Base-by-base conservation (phyloP, 2,329 filamentous ascomycete genomes). In the Diaporthe longicolla region DNA sequence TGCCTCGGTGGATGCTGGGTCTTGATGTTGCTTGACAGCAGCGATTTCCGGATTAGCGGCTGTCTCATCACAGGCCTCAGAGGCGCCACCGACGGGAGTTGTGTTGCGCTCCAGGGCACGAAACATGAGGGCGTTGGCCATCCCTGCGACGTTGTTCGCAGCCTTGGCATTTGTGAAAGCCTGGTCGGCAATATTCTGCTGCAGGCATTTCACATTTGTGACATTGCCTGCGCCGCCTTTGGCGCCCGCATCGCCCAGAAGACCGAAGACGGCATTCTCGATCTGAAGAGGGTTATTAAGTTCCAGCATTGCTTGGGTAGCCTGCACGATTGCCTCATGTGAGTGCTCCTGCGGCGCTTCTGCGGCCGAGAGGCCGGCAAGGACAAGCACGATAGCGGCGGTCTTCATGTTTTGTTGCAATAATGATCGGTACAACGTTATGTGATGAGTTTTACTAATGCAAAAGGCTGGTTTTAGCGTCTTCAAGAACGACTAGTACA, bases 281-380 rank as follows among this genome's bases (percentile, higher is more conserved):
- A 89, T 88, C 10, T 84, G 79, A 72, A 84, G 83, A 0, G 87
- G 87, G 79, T 89, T 86, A 78, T 88, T 78, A 66, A 81, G 77
- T 8, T 80, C 70, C 50, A 89, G 77, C 55, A 82, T 79, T 10
- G 78, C 79, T 73, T 83, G 81, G 71, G 86, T 84, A 40, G 80
- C 81, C 32, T 80, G 79, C 55, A 89, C 76, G 77, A 88, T 82
- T 75, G 83, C 82, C 74, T 85, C 79, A 79, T 89, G 87, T 11
- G 86, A 85, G 77, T 88, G 86, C 76, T 89, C 87, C 77, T 89
- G 86, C 35, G 87, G 87, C 73, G 89, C 87, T 78, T 89, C 86
- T n/a, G 66, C 45, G 8, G 43, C 24, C 4, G 48, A n/a, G 2
- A 70, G 24, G 35, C 35, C 29, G 2, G 66, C 52, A 3, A 58